These are phyloP conservation scores for Dichotomocladium elegans DNA, from an alignment of 371 early-diverging fungal genomes.

Conservation along the genomic window DNA sequence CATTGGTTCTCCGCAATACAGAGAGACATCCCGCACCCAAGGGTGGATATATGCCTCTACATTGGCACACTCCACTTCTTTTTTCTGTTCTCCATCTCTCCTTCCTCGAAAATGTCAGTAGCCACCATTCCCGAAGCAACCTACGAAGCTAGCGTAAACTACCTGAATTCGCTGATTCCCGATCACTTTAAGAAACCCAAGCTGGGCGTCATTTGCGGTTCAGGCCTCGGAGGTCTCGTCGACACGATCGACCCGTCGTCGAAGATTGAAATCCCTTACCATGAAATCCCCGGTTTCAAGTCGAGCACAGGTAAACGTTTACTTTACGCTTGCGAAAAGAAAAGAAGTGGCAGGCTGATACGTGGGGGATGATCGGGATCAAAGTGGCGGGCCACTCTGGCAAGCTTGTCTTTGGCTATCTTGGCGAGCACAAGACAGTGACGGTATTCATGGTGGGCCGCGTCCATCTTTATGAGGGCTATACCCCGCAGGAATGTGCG, in stretches of 20 bases:
- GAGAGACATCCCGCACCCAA: too few species aligned
- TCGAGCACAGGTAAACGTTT: constrained; percentile 75
- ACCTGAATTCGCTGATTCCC: constrained; percentile 24
- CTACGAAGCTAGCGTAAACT: constrained; percentile 21
- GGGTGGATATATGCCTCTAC: too few species aligned
- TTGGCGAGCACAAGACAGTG: constrained; percentile 64
- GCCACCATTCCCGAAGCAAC: constrained; percentile 24
- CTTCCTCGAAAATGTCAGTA: not conserved
- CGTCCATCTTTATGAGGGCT: constrained; percentile 89
- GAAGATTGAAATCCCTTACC: constrained; percentile 68
- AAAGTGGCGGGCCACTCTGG: constrained; percentile 87
- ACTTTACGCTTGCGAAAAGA: too few species aligned
- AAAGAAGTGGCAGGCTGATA: too few species aligned
- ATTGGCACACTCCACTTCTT: not conserved
- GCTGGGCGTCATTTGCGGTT: constrained; percentile 90
- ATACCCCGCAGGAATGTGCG: constrained; percentile 70
- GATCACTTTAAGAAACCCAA: constrained; percentile 36
- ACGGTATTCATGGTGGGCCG: constrained; percentile 87
- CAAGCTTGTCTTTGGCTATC: constrained; percentile 86
- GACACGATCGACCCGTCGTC: constrained; percentile 62
- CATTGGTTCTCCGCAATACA: too few species aligned
- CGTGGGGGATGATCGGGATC: not conserved
- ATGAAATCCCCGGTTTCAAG: constrained; percentile 85
- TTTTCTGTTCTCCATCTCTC: not conserved
- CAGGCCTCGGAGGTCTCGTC: constrained; percentile 86